Percentiles rank a stretch among this genome's conserved stretches.
Evolutionary conservation across 345 rosid genomes (phyloP).

Genomic region (Psidium guajava): DNA sequence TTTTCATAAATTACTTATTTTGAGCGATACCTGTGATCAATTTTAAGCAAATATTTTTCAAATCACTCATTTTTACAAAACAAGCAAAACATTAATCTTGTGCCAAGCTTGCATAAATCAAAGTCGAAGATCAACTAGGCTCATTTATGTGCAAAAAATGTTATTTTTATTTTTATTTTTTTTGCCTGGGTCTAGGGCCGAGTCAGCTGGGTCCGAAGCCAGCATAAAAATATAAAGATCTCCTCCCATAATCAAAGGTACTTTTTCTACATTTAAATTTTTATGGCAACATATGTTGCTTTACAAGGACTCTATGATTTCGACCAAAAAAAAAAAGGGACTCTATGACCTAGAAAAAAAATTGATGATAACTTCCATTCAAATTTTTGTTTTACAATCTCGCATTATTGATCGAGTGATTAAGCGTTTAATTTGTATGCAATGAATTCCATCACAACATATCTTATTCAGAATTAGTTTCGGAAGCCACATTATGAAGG

Average conservation of each 20-base stretch:
- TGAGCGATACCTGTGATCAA: too few species aligned
- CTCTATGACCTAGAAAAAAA: background rate
- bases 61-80: too few species aligned
- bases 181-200: background rate
- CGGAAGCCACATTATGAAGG: too few species aligned
- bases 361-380: background rate
- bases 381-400: background rate
- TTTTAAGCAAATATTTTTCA: too few species aligned
- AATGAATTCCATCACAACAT: too few species aligned
- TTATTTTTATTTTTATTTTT: background rate
- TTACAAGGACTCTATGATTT: background rate
- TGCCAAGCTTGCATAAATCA: background rate
- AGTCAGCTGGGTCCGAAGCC: background rate
- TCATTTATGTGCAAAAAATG: background rate
- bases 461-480: too few species aligned
- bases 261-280: background rate
- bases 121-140: background rate
- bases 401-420: background rate
- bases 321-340: background rate
- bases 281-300: background rate
- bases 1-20: too few species aligned
- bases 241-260: background rate
- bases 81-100: background rate
- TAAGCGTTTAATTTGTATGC: background rate
- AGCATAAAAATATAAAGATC: background rate